These are phyloP conservation scores for Panaeolus papilionaceus DNA, from an alignment of 768 basidiomycete species.

Conservation along the genomic window DNA sequence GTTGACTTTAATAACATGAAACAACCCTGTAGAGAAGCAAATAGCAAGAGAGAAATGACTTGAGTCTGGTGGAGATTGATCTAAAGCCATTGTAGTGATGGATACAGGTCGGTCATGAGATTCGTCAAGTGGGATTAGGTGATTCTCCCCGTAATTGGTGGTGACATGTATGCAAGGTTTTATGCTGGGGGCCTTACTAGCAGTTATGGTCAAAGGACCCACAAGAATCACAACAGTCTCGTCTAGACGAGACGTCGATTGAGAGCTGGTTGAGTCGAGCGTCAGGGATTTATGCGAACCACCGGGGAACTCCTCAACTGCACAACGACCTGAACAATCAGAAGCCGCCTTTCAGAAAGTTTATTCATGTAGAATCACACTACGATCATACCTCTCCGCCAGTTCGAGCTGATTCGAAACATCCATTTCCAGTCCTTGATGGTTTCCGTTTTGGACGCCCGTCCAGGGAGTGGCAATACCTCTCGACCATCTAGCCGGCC, in stretches of 20 bases:
- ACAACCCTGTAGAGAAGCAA: conserved; percentile 75
- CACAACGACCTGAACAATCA: conserved; percentile 63
- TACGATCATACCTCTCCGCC: conserved; percentile 67
- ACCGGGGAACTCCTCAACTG: conserved; percentile 41
- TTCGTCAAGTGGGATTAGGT: conserved; percentile 47
- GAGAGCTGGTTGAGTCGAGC: not conserved
- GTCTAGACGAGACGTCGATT: conserved; percentile 17
- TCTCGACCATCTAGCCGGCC: conserved; percentile 61
- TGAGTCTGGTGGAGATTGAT: conserved; percentile 68
- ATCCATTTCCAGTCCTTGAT: conserved; percentile 83
- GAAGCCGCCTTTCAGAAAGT: conserved; percentile 15
- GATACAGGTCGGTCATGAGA: conserved; percentile 41
- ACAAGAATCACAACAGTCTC: conserved; percentile 58
- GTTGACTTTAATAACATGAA: conserved; percentile 62
- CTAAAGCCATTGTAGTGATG: conserved; percentile 73
- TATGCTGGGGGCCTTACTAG: conserved; percentile 46
- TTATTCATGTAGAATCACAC: conserved; percentile 22
- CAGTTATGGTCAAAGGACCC: conserved; percentile 63
- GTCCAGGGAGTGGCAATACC: conserved; percentile 62
- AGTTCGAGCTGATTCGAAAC: conserved; percentile 85
- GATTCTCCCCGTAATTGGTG: conserved; percentile 31
- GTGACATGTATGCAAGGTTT: conserved; percentile 46
- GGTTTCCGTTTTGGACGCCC: conserved; percentile 43
- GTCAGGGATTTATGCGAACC: conserved; percentile 1
- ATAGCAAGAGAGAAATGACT: conserved; percentile 53